Evolutionary conservation across 306 rosid genomes (phyloP), one percentile per base, ranked within the genome.

Genomic region (Rubus parviflorus): DNA sequence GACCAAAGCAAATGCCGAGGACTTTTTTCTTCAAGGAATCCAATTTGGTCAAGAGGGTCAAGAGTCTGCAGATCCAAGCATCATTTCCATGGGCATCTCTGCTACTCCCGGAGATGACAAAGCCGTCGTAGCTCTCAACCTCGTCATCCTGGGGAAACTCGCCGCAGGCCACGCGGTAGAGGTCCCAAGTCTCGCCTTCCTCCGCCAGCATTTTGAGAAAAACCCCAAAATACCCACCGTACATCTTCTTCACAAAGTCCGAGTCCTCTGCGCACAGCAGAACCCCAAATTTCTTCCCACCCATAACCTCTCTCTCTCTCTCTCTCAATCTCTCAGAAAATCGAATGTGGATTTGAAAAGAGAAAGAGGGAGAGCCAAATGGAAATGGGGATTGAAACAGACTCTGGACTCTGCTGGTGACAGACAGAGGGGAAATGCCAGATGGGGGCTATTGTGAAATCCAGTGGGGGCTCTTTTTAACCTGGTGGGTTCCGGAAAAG

Each of bases 1-100:
- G 97, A 30, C 96, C 96, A 51, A 92, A 92, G 90, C 98, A 94
- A 87, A 94, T 84, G 51, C 97, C 98, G 65, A 94, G 89, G 37
- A 92, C 81, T 1, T 83, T 94, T 23, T 85, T 94, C 77, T 85
- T 91, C 81, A 88, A 69, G 19, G 90, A 69, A 47, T 88, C 75
- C n/a, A 94, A 20, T 19, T 38, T 89, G 68, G 70, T 83, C 15
- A 94, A 61, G 23, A 94, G 75, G 14, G 22, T 3, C 15, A 94
- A 19, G 2, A 94, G 95, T 23, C 77, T 22, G 70, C 72, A 90
- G 85, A 94, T 90, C 98, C 98, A 94, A 42, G 87, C 82, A 13
- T 94, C 88, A 64, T 88, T 87, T 2, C 93, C 88, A 46, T 94
- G 89, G 1, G 98, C 98, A 30, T 94, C 98, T 57, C 87, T 84